These are phyloP conservation scores for Lactifluus pinguis DNA, from an alignment of 768 basidiomycete genomes.

Conservation along the genomic window DNA sequence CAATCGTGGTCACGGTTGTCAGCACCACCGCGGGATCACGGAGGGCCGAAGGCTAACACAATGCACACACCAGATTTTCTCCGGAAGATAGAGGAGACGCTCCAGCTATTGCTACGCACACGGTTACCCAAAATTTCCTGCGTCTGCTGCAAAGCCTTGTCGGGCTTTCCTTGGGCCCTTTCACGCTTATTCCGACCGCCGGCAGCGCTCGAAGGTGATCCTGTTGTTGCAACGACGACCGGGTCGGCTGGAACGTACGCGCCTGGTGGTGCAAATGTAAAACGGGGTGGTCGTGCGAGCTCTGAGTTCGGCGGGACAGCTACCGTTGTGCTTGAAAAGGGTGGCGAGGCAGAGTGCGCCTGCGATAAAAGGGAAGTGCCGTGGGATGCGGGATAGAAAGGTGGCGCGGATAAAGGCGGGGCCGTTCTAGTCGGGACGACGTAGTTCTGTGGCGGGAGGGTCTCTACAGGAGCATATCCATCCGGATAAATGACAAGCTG, in stretches of 20 bases:
- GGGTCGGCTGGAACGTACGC: slow-evolving; percentile 9
- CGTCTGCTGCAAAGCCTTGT: not conserved
- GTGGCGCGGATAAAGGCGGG: not conserved
- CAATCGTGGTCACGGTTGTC: not conserved
- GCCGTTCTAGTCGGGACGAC: not conserved
- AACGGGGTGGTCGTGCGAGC: slow-evolving; percentile 9
- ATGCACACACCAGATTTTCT: slow-evolving; percentile 10
- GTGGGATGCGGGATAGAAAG: not conserved
- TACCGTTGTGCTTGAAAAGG: not conserved
- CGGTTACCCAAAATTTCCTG: not conserved
- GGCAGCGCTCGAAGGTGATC: not conserved
- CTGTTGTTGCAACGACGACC: not conserved
- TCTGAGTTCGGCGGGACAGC: slow-evolving; percentile 11
- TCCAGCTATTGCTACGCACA: slow-evolving; percentile 13
- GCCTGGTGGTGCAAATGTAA: slow-evolving; percentile 9
- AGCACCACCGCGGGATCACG: not conserved
- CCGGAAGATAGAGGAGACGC: slow-evolving; percentile 9
- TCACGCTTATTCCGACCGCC: slow-evolving; percentile 1
- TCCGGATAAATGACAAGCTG: not conserved
- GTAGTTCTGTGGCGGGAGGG: slow-evolving; percentile 10
- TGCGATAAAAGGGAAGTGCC: not conserved
- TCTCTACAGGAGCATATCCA: slow-evolving; percentile 6
- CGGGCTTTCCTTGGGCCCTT: not conserved
- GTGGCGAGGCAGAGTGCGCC: not conserved
- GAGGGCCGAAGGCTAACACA: not conserved